These are phyloP conservation scores for Cicer chorassanicum DNA, from an alignment of 306 rosid species.

Conservation along the genomic window DNA sequence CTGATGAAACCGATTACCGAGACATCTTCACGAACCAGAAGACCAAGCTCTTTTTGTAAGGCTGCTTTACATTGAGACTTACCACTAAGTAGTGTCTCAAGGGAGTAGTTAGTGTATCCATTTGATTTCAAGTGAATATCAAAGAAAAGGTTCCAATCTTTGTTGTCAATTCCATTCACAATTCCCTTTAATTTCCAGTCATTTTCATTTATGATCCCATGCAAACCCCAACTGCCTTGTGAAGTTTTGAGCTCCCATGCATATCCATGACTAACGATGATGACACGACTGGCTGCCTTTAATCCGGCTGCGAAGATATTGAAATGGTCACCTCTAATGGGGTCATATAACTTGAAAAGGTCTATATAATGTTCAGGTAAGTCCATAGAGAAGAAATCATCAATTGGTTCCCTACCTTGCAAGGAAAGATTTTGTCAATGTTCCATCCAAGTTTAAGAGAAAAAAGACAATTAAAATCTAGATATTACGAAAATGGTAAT, in stretches of 20 bases:
- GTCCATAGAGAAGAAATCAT: conserved; percentile 62
- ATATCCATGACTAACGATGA: conserved; percentile 96
- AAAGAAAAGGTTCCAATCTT: conserved; percentile 79
- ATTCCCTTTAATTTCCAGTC: conserved; percentile 91
- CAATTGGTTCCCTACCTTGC: conserved; percentile 92
- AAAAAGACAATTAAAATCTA: too few species aligned
- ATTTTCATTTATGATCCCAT: conserved; percentile 72
- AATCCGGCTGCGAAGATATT: conserved; percentile 95
- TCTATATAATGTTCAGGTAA: conserved; percentile 79
- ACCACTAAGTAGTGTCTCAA: conserved; percentile 69
- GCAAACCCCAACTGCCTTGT: conserved; percentile 97
- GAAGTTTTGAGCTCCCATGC: conserved; percentile 85
- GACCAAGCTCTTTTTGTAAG: conserved; percentile 85
- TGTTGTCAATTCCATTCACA: conserved; percentile 85
- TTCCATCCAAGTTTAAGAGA: background rate
- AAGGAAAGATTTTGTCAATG: background rate
- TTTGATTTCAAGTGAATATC: conserved; percentile 77
- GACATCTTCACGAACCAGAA: conserved; percentile 75
- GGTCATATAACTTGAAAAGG: conserved; percentile 73
- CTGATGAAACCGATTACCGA: conserved; percentile 79
- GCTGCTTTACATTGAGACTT: conserved; percentile 87
- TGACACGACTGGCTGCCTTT: conserved; percentile 76
- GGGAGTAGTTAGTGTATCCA: conserved; percentile 84
- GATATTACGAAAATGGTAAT: too few species aligned
- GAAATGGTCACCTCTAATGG: too few species aligned